Evolutionary conservation across 2,329 filamentous ascomycete species (phyloP).

Genomic region (Shiraia sp.): DNA sequence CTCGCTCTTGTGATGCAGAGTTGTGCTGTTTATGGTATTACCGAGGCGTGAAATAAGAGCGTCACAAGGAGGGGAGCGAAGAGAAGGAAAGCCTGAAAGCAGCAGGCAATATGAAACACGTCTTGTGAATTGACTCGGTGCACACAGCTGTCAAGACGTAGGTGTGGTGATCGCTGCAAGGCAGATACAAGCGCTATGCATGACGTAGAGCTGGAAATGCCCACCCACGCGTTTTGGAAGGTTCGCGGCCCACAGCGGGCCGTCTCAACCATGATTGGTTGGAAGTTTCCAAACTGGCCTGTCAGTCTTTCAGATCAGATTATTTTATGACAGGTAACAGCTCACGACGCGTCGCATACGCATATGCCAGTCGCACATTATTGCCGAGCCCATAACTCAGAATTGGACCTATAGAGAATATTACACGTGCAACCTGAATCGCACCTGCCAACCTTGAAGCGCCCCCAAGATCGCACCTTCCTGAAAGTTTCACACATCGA

Average conservation of each 20-base stretch:
- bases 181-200: slow-evolving; percentile 37
- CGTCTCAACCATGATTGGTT: slow-evolving; percentile 25
- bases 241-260: slow-evolving; percentile 18
- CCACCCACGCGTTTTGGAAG: slow-evolving; percentile 26
- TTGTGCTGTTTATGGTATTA: slow-evolving; percentile 17
- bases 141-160: slow-evolving; percentile 26
- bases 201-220: slow-evolving; percentile 38
- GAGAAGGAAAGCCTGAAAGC: slow-evolving; percentile 22
- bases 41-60: slow-evolving; percentile 13
- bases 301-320: too few species aligned
- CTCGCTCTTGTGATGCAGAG: slow-evolving; percentile 15
- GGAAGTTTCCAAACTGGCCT: slow-evolving; percentile 14
- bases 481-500: too few species aligned
- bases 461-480: too few species aligned
- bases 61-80: slow-evolving; percentile 25
- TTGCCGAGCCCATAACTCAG: background rate
- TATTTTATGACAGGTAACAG: slow-evolving; percentile 12
- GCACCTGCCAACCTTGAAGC: too few species aligned
- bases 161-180: slow-evolving; percentile 35
- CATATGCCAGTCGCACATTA: too few species aligned
- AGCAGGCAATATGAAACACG: slow-evolving; percentile 18
- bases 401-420: background rate
- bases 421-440: too few species aligned
- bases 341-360: too few species aligned
- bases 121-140: slow-evolving; percentile 19